Evolutionary conservation across 2,329 filamentous ascomycete species (phyloP).

Genomic region (Phialophora macrospora): DNA sequence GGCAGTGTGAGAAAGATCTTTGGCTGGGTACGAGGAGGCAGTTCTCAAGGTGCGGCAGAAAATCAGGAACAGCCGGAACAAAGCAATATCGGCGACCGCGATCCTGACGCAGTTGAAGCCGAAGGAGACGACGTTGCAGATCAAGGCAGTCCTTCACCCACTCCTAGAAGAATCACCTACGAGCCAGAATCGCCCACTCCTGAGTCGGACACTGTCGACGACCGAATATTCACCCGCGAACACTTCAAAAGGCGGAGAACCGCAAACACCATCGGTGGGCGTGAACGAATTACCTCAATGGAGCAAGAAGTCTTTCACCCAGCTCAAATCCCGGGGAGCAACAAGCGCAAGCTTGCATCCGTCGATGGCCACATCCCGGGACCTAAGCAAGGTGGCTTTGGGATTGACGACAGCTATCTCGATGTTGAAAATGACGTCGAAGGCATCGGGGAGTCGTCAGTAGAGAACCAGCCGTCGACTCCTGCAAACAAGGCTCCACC

Average conservation of each 20-base stretch:
- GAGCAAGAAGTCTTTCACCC: slow-evolving; percentile 26
- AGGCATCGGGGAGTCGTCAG: slow-evolving; percentile 24
- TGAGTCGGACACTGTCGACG: slow-evolving; percentile 15
- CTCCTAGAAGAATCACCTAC: slow-evolving; percentile 7
- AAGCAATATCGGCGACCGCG: slow-evolving; percentile 11
- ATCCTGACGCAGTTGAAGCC: slow-evolving; percentile 3
- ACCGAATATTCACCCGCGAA: slow-evolving; percentile 27
- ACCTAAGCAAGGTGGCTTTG: slow-evolving; percentile 29
- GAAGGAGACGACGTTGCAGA: slow-evolving; percentile 4
- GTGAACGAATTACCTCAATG: slow-evolving; percentile 18
- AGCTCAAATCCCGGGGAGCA: slow-evolving; percentile 25
- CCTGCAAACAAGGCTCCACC: slow-evolving; percentile 15
- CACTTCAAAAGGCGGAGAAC: slow-evolving; percentile 30
- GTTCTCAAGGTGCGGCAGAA: slow-evolving; percentile 9
- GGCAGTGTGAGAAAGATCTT: slow-evolving; percentile 35
- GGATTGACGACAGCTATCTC: slow-evolving; percentile 35
- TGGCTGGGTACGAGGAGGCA: slow-evolving; percentile 22
- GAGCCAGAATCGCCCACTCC: slow-evolving; percentile 18
- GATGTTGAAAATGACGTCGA: slow-evolving; percentile 32
- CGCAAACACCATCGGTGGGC: slow-evolving; percentile 25
- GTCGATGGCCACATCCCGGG: slow-evolving; percentile 29
- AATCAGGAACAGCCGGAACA: slow-evolving; percentile 10
- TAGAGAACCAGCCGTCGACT: slow-evolving; percentile 25
- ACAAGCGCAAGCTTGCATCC: slow-evolving; percentile 32
- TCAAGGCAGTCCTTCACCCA: slow-evolving; percentile 23